A percentile compares a stretch with the other conserved stretches of the same genome.
Evolutionary conservation across 2,329 filamentous ascomycete genomes (phyloP).

Genomic region (Lecanosticta acicola): DNA sequence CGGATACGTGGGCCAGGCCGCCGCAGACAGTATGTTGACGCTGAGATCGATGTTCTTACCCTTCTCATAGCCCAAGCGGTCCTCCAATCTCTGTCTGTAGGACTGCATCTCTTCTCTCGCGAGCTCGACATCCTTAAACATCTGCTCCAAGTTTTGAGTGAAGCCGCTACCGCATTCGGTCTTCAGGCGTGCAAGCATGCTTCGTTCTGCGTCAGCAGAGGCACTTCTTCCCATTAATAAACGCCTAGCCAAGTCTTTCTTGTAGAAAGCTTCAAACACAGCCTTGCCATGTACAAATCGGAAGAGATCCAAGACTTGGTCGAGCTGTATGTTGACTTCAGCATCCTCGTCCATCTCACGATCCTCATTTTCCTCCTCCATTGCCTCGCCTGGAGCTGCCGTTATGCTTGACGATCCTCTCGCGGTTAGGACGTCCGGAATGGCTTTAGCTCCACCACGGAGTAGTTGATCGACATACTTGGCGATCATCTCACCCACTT

Average conservation of each 20-base stretch:
- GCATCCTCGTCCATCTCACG: slow-evolving; percentile 80
- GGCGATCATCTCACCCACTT: slow-evolving; percentile 97
- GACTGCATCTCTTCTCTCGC: slow-evolving; percentile 87
- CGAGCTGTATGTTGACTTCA: slow-evolving; percentile 84
- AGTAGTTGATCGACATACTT: slow-evolving; percentile 91
- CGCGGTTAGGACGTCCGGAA: slow-evolving; percentile 60
- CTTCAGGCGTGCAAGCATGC: slow-evolving; percentile 87
- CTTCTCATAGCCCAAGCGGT: slow-evolving; percentile 40
- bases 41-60: slow-evolving; percentile 65
- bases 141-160: slow-evolving; percentile 94
- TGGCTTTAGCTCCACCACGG: slow-evolving; percentile 77
- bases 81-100: slow-evolving; percentile 66
- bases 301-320: slow-evolving; percentile 90
- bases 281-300: slow-evolving; percentile 96
- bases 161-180: slow-evolving; percentile 91
- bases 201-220: slow-evolving; percentile 89
- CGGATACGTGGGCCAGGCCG: slow-evolving; percentile 88
- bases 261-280: slow-evolving; percentile 98
- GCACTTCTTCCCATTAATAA: slow-evolving; percentile 88
- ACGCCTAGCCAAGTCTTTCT: slow-evolving; percentile 86
- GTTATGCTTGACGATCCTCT: slow-evolving; percentile 39
- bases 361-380: slow-evolving; percentile 54
- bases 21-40: slow-evolving; percentile 84
- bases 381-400: slow-evolving; percentile 46
- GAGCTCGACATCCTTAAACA: slow-evolving; percentile 98